Percentiles rank a stretch among this genome's conserved stretches.
Evolutionary conservation across 176 grass and related monocot genomes (phyloP).

Genomic region (Bromus sterilis): DNA sequence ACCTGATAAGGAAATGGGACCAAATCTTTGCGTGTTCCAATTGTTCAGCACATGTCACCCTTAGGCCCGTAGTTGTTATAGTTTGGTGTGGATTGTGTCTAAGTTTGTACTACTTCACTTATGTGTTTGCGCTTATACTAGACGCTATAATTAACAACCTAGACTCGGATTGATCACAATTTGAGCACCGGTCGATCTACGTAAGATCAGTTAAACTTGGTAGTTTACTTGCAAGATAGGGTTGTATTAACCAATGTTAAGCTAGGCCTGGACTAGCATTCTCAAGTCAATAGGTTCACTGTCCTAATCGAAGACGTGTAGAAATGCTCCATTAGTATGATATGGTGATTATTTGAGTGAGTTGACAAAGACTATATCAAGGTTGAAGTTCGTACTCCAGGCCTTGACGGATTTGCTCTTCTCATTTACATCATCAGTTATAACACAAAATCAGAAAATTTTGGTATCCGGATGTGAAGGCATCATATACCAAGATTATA

Average conservation of each 20-base stretch:
- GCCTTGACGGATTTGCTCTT: too few relatives aligned
- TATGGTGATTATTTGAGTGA: not conserved
- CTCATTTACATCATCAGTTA: too few relatives aligned
- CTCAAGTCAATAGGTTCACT: not conserved
- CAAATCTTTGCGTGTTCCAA: constrained; percentile 34
- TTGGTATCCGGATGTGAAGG: too few relatives aligned
- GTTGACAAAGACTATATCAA: constrained; percentile 18
- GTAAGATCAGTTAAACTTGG: not conserved
- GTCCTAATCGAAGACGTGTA: constrained; percentile 15
- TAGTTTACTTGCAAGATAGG: not conserved
- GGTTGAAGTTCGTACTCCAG: not conserved
- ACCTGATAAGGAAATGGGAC: constrained; percentile 24
- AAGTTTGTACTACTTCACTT: constrained; percentile 16
- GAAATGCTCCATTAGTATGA: not conserved
- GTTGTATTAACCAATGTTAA: constrained; percentile 7
- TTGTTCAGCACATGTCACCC: constrained; percentile 19
- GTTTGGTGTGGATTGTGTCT: constrained; percentile 21
- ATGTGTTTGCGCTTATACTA: not conserved
- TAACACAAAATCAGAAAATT: too few relatives aligned
- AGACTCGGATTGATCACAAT: not conserved
- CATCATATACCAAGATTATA: too few relatives aligned
- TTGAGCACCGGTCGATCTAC: not conserved
- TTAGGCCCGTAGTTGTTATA: constrained; percentile 27
- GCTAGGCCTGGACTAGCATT: not conserved
- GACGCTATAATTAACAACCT: constrained; percentile 8